These are phyloP conservation scores for Termitomyces sp. DNA, from an alignment of 1,284 basidiomycete species.

Conservation along the genomic window DNA sequence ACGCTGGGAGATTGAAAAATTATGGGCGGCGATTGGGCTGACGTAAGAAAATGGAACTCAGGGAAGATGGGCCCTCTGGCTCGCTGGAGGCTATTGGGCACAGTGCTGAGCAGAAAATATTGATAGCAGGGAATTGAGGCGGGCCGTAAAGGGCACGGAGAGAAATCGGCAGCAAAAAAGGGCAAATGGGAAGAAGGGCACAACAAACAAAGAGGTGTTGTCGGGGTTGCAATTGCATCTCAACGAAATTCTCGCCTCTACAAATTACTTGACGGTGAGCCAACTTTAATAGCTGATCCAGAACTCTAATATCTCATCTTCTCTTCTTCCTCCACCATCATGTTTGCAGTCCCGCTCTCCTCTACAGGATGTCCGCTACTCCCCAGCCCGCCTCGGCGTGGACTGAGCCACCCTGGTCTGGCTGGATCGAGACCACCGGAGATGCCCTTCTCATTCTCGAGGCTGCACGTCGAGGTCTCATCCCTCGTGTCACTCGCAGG, in stretches of 20 bases:
- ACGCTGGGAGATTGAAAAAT: constrained; percentile 14
- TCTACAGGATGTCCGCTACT: constrained; percentile 30
- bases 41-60: constrained; percentile 14
- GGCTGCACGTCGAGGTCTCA: constrained; percentile 83
- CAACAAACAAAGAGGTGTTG: constrained; percentile 30
- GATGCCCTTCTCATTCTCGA: constrained; percentile 96
- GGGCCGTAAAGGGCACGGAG: not conserved
- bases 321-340: constrained; percentile 20
- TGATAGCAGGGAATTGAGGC: not conserved
- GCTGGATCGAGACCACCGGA: constrained; percentile 92
- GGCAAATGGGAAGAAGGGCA: constrained; percentile 19
- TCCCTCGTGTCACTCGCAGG: constrained; percentile 90
- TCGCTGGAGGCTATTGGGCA: constrained; percentile 1
- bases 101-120: not conserved
- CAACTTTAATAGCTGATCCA: constrained; percentile 50
- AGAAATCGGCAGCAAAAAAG: not conserved
- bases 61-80: not conserved
- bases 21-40: constrained; percentile 20
- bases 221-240: constrained; percentile 38
- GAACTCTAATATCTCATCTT: constrained; percentile 48
- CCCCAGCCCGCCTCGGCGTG: constrained; percentile 42
- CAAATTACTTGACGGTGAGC: constrained; percentile 53
- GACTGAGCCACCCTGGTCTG: constrained; percentile 84
- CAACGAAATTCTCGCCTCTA: constrained; percentile 43
- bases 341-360: constrained; percentile 12